phyloP scores from a whole-genome alignment of 257 asterid species.

The Phtheirospermum japonicum region DNA sequence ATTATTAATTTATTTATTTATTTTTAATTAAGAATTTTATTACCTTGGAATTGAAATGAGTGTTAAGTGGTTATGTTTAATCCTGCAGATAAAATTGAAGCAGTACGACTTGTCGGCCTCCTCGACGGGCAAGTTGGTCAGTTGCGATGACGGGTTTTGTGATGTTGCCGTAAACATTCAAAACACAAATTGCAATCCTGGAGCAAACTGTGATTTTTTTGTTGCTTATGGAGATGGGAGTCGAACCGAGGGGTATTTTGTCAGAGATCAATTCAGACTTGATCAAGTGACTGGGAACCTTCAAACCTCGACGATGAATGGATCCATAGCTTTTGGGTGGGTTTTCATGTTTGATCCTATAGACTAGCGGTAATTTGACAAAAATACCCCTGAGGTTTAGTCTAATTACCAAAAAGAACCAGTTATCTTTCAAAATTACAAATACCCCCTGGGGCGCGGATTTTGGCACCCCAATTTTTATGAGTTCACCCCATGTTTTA shows the following conservation, averaged over 20 bases:
- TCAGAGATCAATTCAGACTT: slow-evolving; percentile 59
- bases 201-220: slow-evolving; percentile 72
- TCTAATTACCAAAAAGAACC: background rate
- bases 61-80: slow-evolving; percentile 17
- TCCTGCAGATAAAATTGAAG: slow-evolving; percentile 62
- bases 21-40: background rate
- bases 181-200: slow-evolving; percentile 63
- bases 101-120: slow-evolving; percentile 75
- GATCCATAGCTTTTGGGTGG: slow-evolving; percentile 91
- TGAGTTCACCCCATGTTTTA: too few species aligned
- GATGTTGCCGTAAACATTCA: slow-evolving; percentile 43
- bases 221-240: slow-evolving; percentile 93
- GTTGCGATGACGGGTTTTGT: slow-evolving; percentile 84
- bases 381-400: background rate
- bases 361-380: background rate
- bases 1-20: background rate
- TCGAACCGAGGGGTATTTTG: slow-evolving; percentile 72
- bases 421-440: slow-evolving; percentile 8
- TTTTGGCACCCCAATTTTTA: too few species aligned
- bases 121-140: slow-evolving; percentile 56
- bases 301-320: slow-evolving; percentile 66
- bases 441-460: too few species aligned
- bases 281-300: slow-evolving; percentile 80
- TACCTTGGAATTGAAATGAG: slow-evolving; percentile 20
- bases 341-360: slow-evolving; percentile 33